Conservation (phyloP, 306 rosid genomes). For the Cucurbita maxima region DNA sequence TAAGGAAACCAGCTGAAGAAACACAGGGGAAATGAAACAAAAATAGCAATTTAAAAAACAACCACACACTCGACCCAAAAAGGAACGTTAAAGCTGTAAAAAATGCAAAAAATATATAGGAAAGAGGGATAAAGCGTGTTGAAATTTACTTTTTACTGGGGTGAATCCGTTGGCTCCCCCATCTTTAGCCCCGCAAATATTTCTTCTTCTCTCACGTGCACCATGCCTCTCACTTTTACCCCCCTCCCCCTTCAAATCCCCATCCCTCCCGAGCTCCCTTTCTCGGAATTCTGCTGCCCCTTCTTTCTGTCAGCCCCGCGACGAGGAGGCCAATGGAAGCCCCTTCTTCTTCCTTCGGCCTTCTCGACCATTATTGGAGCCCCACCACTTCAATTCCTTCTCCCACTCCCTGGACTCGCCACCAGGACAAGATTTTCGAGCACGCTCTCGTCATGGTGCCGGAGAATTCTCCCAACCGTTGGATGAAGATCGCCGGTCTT, state of each 20-base stretch:
- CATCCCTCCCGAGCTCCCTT: background rate
- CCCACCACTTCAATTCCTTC: background rate
- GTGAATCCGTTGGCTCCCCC: background rate
- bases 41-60: too few relatives aligned
- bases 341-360: background rate
- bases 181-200: background rate
- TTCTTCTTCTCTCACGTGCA: background rate
- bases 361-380: background rate
- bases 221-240: background rate
- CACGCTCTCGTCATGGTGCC: background rate
- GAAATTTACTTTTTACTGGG: background rate
- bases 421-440: background rate
- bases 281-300: background rate
- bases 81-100: too few relatives aligned
- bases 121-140: background rate
- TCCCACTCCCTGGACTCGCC: background rate
- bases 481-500: background rate
- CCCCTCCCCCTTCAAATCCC: background rate
- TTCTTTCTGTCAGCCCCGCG: background rate
- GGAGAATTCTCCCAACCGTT: background rate
- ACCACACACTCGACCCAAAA: too few relatives aligned
- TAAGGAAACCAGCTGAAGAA: too few relatives aligned
- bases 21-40: too few relatives aligned
- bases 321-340: background rate
- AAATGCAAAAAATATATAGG: too few relatives aligned